Evolutionary conservation across 2,329 filamentous ascomycete species (phyloP), one percentile per base, ranked within the genome.

Genomic region (Alternaria solani): DNA sequence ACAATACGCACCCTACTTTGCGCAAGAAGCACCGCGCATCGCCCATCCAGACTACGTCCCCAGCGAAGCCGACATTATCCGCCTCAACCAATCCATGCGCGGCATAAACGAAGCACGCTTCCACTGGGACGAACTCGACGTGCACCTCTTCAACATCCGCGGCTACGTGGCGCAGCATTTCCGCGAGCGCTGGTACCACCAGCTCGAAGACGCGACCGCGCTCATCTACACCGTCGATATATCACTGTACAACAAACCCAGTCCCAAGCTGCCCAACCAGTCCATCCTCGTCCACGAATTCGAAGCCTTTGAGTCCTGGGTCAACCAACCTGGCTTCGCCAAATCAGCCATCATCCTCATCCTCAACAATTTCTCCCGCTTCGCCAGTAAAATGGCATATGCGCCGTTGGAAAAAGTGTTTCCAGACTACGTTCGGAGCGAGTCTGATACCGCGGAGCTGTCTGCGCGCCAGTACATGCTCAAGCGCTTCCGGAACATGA

Each of bases 71-170:
- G 75, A 78, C 52, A 77, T 78, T 23, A 71, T 77, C 30, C 75
- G 75, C 1, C 64, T 78, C 0, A 73, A 75, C 52, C 68, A 70
- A 11, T 63, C 68, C 2, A 60, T 71, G 6, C 67, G 71, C 25
- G 73, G 72, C 42, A 73, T 76, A 55, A 75, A 74, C 49, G 75
- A 78, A 52, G 56, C 77, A 9, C 74, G 75, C 42, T 78, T 78
- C 61, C 65, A 65, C 36, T 78, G 75, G 75, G 74, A 76, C 48
- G 74, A 75, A 48, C 62, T 78, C 1, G 71, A 72, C 26, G 69
- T 78, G 5, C 75, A 76, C 47, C 67, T 78, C 2, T 78, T 78
- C 67, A 76, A 76, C 62, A 73, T 78, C 55, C 70, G 64, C 25
- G 72, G 72, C 46, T 72, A 68, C 55, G 67, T 76, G 9, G 70